phyloP scores from a whole-genome alignment of 1,284 basidiomycete species.

The Meripilus lineatus region DNA sequence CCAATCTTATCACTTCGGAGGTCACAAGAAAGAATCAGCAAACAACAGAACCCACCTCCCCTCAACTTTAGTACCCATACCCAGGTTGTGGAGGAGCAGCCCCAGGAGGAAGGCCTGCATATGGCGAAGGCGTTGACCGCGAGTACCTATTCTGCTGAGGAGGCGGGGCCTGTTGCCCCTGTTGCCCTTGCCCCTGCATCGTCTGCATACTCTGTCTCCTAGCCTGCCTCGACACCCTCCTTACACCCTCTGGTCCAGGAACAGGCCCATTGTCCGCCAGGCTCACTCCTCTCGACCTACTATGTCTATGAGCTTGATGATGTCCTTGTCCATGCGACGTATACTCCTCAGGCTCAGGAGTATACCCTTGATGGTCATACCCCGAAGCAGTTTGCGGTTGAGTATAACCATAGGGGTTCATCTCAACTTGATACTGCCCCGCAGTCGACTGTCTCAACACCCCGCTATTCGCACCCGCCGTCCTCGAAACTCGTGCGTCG shows the following conservation, averaged over 20 bases:
- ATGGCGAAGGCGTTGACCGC: slow-evolving; percentile 43
- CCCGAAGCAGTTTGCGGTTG: slow-evolving; percentile 30
- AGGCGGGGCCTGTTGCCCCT: slow-evolving; percentile 56
- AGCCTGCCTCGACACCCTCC: slow-evolving; percentile 59
- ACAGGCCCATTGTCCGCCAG: slow-evolving; percentile 79
- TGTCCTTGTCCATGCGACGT: too few species aligned
- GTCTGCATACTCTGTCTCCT: slow-evolving; percentile 48
- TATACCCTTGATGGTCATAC: slow-evolving; percentile 33
- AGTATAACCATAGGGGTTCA: slow-evolving; percentile 43
- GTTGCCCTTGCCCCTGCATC: too few species aligned
- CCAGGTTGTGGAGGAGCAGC: slow-evolving; percentile 61
- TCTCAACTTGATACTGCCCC: slow-evolving; percentile 43
- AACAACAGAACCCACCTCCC: too few species aligned
- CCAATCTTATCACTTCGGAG: neutral
- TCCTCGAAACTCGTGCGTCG: slow-evolving; percentile 39
- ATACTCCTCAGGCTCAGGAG: slow-evolving; percentile 34
- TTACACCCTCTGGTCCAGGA: slow-evolving; percentile 67
- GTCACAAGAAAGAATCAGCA: slow-evolving; percentile 4
- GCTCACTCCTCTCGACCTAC: slow-evolving; percentile 68
- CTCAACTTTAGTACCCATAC: slow-evolving; percentile 24
- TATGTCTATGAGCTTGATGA: slow-evolving; percentile 16
- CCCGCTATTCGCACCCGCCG: slow-evolving; percentile 31
- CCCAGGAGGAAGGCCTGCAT: slow-evolving; percentile 57
- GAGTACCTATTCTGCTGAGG: slow-evolving; percentile 70
- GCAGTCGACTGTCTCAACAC: slow-evolving; percentile 38